Base-by-base conservation (phyloP, 371 early-diverging fungal species). In the Rhizopus sp. region DNA sequence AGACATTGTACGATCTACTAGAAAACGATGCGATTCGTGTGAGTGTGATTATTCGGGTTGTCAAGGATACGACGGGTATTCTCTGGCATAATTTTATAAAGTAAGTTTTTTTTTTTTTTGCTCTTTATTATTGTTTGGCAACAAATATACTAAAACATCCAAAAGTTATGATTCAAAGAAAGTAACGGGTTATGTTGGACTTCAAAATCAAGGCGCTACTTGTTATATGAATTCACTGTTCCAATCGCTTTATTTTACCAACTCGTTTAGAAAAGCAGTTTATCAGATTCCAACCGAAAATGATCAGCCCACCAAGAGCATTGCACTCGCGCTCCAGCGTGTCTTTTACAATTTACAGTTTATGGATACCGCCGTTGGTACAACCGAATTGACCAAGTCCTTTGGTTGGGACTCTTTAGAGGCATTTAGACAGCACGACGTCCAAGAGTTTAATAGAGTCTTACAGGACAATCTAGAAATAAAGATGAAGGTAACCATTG, bases 151-250 rank as follows among this genome's bases (percentile, higher is more conserved):
- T 17, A 16, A 37, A 38, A 2, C 3, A n/a, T 42, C 16, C 4
- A 29, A 47, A 42, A 89, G 88, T 66, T 94, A 88, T 62, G 91
- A 93, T 68, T 93, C 96, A 46, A 92, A 92, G 69, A 83, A 84
- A 52, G 83, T 86, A 59, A 95, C 97, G 9, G 97, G 98, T 15
- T 92, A 78, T 69, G 92, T 97, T 47, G 99, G 99, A 0, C 73
- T 99, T 61, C 87, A 87, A 52, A 99, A 99, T 73, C 96, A 98
- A 70, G 99, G 99, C 10, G 99, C 99, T 10, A 99, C 99, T 0
- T 98, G 99, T 78, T 99, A 99, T 72, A 93, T 98, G 92, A 99
- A 99, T 80, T 95, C 98, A 37, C 82, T 99, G 13, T 87, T 99
- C 40, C 99, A 99, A 70, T 93, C 96, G 7, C 82, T 99, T 23